These are phyloP conservation scores for Spencermartinsiella ligniputridi DNA, from an alignment of 1,139 yeast genomes.

Conservation along the genomic window DNA sequence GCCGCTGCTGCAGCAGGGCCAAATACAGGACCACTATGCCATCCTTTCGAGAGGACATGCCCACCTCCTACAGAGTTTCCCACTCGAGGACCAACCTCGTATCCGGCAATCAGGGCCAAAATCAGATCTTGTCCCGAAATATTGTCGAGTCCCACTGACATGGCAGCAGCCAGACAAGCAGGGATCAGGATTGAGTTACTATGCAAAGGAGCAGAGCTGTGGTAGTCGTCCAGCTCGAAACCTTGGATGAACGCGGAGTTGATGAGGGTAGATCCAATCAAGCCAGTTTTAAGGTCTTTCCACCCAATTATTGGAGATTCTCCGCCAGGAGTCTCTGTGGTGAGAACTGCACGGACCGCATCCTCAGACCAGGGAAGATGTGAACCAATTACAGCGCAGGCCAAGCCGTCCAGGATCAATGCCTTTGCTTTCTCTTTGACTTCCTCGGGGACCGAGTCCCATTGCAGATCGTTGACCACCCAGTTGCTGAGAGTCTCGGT, in stretches of 20 bases:
- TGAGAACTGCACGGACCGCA: constrained; percentile 11
- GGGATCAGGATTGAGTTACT: constrained; percentile 14
- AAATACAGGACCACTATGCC: constrained; percentile 16
- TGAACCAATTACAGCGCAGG: constrained; percentile 13
- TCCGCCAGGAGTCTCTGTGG: constrained; percentile 9
- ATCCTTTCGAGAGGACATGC: constrained; percentile 10
- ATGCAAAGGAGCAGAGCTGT: constrained; percentile 13
- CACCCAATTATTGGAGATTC: constrained; percentile 13
- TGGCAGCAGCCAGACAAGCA: constrained; percentile 8
- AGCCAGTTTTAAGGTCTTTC: constrained; percentile 8
- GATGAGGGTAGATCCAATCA: constrained; percentile 10
- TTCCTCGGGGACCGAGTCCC: constrained; percentile 12
- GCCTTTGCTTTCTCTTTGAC: constrained; percentile 9
- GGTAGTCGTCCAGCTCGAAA: constrained; percentile 15
- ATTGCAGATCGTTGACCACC: constrained; percentile 8
- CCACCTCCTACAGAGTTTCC: constrained; percentile 14
- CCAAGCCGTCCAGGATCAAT: constrained; percentile 12
- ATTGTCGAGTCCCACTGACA: background rate
- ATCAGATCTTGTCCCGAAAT: constrained; percentile 10
- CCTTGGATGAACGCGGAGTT: constrained; percentile 15
- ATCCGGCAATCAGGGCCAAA: constrained; percentile 10
- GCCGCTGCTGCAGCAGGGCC: constrained; percentile 15
- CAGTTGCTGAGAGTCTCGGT: constrained; percentile 11
- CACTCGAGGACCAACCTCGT: constrained; percentile 15
- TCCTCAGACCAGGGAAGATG: constrained; percentile 16